Percentiles rank a stretch among this genome's conserved stretches.
Evolutionary conservation across 495 filamentous ascomycete genomes (phyloP).

Genomic region (Glonium stellatum): DNA sequence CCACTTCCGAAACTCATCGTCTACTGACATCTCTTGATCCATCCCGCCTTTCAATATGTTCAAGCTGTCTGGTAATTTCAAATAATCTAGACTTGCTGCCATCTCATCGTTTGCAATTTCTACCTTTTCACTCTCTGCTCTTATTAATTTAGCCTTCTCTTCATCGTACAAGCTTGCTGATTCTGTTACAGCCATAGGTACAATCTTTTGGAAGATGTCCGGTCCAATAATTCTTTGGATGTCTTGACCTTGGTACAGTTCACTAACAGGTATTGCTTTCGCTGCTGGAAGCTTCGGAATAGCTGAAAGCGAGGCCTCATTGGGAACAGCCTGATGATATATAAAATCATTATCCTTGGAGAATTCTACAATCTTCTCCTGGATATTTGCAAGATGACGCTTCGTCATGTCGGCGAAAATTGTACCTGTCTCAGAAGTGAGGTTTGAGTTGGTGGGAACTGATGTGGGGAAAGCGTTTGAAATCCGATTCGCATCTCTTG

Average conservation of each 20-base stretch:
- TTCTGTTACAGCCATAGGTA: slow-evolving; percentile 93
- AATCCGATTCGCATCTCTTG: slow-evolving; percentile 65
- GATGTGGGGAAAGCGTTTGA: slow-evolving; percentile 76
- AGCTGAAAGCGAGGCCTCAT: slow-evolving; percentile 67
- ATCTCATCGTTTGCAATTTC: slow-evolving; percentile 90
- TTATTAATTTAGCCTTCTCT: slow-evolving; percentile 92
- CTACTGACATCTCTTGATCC: slow-evolving; percentile 75
- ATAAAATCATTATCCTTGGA: slow-evolving; percentile 97
- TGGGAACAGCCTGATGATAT: slow-evolving; percentile 87
- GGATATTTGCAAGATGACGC: slow-evolving; percentile 69
- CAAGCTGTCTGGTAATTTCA: slow-evolving; percentile 81
- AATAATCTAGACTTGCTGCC: slow-evolving; percentile 88
- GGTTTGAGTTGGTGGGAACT: slow-evolving; percentile 71
- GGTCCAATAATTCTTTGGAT: slow-evolving; percentile 94
- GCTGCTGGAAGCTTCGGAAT: slow-evolving; percentile 91
- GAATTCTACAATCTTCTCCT: slow-evolving; percentile 67
- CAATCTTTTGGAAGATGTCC: slow-evolving; percentile 94
- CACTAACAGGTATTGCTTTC: slow-evolving; percentile 96
- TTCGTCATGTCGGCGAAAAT: slow-evolving; percentile 73
- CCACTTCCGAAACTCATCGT: slow-evolving; percentile 88
- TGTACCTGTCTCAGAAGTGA: slow-evolving; percentile 69
- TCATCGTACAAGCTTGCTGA: slow-evolving; percentile 96
- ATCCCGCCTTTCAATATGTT: slow-evolving; percentile 89
- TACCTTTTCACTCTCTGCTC: slow-evolving; percentile 87
- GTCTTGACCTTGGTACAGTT: slow-evolving; percentile 93